These are phyloP conservation scores for Polytrichum formosum DNA, from an alignment of 225 moss, liverwort and hornwort species.

Conservation along the genomic window DNA sequence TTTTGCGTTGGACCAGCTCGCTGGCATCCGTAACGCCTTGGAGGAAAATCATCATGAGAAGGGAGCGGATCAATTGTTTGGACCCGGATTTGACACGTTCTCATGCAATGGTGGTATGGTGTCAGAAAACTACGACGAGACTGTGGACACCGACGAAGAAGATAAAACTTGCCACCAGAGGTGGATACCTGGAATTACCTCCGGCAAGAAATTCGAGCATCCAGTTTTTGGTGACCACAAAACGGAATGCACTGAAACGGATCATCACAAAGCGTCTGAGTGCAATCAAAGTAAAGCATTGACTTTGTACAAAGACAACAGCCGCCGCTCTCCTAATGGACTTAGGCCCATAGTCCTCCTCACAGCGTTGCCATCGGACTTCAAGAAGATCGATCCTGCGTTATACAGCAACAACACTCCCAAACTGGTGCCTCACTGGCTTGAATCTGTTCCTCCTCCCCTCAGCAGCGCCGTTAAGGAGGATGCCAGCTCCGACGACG, in stretches of 20 bases:
- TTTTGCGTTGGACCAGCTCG: slow-evolving; percentile 43
- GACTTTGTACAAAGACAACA: background rate
- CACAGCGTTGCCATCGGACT: slow-evolving; percentile 9
- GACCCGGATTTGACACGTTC: background rate
- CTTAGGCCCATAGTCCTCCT: slow-evolving; percentile 17
- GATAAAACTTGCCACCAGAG: slow-evolving; percentile 18
- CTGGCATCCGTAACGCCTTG: slow-evolving; percentile 16
- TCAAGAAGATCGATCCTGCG: slow-evolving; percentile 17
- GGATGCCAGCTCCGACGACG: background rate
- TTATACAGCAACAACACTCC: slow-evolving; percentile 13
- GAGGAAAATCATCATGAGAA: slow-evolving; percentile 10
- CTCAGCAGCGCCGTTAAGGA: background rate
- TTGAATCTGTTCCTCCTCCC: background rate
- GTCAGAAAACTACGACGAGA: background rate
- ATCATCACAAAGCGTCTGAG: background rate
- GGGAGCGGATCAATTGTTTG: slow-evolving; percentile 1
- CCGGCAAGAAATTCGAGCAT: slow-evolving; percentile 15
- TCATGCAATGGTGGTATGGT: background rate
- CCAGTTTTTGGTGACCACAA: slow-evolving; percentile 26
- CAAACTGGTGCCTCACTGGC: slow-evolving; percentile 8
- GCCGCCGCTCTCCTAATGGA: slow-evolving; percentile 1
- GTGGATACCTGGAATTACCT: slow-evolving; percentile 3
- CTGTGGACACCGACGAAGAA: slow-evolving; percentile 27
- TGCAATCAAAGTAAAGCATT: background rate
- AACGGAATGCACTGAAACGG: background rate